These are phyloP conservation scores for Arachis monticola DNA, from an alignment of 331 rosid genomes.

Conservation along the genomic window DNA sequence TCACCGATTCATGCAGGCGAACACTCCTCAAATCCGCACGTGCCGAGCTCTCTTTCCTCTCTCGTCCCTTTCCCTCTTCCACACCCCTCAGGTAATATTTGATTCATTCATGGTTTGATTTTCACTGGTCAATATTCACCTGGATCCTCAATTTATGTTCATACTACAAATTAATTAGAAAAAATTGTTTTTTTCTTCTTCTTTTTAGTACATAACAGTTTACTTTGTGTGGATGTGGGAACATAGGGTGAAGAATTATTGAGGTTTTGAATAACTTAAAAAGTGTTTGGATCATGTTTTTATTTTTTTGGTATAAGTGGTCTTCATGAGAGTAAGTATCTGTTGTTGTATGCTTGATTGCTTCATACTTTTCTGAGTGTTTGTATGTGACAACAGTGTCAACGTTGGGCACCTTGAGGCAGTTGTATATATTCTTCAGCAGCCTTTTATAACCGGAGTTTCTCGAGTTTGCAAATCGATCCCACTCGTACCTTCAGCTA, in stretches of 20 bases:
- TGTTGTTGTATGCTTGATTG: constrained; percentile 2
- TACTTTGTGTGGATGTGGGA: neutral
- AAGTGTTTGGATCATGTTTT: constrained; percentile 24
- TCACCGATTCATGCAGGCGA: constrained; percentile 65
- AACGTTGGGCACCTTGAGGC: constrained; percentile 93
- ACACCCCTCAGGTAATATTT: constrained; percentile 62
- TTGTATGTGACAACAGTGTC: constrained; percentile 50
- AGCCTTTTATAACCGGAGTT: constrained; percentile 76
- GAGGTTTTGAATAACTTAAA: too few relatives aligned
- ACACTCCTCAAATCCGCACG: constrained; percentile 75
- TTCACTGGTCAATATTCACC: neutral
- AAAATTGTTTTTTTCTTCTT: too few relatives aligned
- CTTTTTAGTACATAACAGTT: too few relatives aligned
- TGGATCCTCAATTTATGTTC: neutral
- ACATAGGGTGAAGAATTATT: neutral
- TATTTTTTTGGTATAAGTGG: neutral
- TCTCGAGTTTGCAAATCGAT: constrained; percentile 91
- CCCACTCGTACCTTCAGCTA: constrained; percentile 49
- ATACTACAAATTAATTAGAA: too few relatives aligned
- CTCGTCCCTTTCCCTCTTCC: constrained; percentile 44
- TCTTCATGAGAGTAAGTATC: neutral
- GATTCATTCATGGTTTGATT: neutral
- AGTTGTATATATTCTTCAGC: constrained; percentile 78
- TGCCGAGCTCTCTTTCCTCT: constrained; percentile 79
- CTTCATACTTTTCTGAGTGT: constrained; percentile 4